Evolutionary conservation across 2,329 filamentous ascomycete species (phyloP).

Genomic region (Phialemonium atrogriseum): DNA sequence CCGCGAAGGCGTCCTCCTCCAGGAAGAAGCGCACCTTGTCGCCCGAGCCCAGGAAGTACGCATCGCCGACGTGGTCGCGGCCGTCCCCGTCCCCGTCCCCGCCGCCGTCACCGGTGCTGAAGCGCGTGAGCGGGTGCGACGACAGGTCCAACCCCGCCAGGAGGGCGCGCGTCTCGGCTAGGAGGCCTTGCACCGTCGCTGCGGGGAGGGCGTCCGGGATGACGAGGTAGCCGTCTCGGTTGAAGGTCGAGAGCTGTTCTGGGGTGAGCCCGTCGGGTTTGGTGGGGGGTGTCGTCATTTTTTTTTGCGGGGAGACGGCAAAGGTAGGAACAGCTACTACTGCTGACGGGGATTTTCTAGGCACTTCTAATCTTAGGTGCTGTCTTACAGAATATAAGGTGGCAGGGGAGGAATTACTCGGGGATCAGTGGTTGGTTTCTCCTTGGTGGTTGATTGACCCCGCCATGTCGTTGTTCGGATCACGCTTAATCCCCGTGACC

Average conservation of each 20-base stretch:
- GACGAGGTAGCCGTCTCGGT: constrained; percentile 82
- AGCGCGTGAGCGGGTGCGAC: constrained; percentile 86
- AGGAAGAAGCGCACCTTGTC: constrained; percentile 97
- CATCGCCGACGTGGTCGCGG: constrained; percentile 75
- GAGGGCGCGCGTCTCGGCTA: constrained; percentile 66
- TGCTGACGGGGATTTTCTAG: too few species aligned
- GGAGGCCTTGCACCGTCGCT: constrained; percentile 56
- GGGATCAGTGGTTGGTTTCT: too few species aligned
- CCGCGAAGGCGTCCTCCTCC: constrained; percentile 82
- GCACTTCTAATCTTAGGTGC: too few species aligned
- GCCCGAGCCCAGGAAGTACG: constrained; percentile 84
- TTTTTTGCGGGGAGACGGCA: too few species aligned
- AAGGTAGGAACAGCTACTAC: too few species aligned
- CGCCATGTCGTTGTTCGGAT: too few species aligned
- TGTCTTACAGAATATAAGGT: too few species aligned
- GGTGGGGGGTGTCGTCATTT: too few species aligned
- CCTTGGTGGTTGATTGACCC: too few species aligned
- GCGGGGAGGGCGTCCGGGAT: constrained; percentile 67
- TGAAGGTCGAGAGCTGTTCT: constrained; percentile 63
- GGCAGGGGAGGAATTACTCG: too few species aligned
- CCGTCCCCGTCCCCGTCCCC: too few species aligned
- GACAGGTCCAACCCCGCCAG: constrained; percentile 70
- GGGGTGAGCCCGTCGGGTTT: constrained; percentile 69
- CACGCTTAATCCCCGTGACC: too few species aligned
- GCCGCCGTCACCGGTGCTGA: constrained; percentile 77